Conservation (phyloP, 2,329 filamentous ascomycete species). For the Ceratocystis huliohia region DNA sequence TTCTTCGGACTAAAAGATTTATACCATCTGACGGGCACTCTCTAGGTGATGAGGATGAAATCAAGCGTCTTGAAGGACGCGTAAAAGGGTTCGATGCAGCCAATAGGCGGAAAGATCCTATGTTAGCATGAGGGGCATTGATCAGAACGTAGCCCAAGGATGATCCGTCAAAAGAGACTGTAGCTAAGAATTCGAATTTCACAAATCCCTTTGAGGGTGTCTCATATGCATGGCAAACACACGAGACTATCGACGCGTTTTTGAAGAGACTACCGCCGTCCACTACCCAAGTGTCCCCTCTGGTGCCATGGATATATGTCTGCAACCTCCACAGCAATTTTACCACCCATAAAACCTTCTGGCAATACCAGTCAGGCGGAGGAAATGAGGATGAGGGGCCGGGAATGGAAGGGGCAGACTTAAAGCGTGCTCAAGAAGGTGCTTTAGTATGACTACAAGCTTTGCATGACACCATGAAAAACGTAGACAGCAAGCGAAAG, state of each 20-base stretch:
- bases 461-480: conserved; percentile 37
- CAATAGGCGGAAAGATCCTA: conserved; percentile 36
- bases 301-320: conserved; percentile 59
- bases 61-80: conserved; percentile 36
- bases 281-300: conserved; percentile 37
- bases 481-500: conserved; percentile 31
- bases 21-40: background rate
- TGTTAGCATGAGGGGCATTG: conserved; percentile 15
- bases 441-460: conserved; percentile 40
- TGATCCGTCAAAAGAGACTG: background rate
- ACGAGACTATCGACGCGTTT: conserved; percentile 53
- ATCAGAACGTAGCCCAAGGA: conserved; percentile 11
- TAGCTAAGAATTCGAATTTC: conserved; percentile 26
- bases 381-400: conserved; percentile 40
- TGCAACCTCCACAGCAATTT: conserved; percentile 45
- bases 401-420: conserved; percentile 34
- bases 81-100: conserved; percentile 39
- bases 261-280: conserved; percentile 54
- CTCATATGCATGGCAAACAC: conserved; percentile 46
- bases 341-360: conserved; percentile 27
- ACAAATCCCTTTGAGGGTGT: conserved; percentile 49
- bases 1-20: background rate
- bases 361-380: conserved; percentile 30
- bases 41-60: conserved; percentile 43
- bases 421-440: conserved; percentile 38